Conservation (phyloP, 192 early-diverging fungal species). For the Kickxella alabastrina region DNA sequence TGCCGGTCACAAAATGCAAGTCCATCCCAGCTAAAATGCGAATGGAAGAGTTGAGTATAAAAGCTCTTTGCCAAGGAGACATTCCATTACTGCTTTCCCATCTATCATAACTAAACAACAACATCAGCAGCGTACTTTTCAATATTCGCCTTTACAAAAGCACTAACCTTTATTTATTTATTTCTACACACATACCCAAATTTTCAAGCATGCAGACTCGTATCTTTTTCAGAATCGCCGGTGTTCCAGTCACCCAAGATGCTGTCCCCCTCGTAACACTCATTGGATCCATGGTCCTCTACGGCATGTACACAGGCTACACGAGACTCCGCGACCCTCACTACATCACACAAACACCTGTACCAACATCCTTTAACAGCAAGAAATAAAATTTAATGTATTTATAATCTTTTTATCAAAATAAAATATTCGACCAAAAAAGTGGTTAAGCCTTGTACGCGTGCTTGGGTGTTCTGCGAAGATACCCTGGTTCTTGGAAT, state of each 20-base stretch:
- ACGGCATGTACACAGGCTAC: constrained; percentile 39
- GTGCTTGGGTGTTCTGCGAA: constrained; percentile 31
- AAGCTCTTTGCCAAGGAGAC: too few species aligned
- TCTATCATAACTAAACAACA: neutral
- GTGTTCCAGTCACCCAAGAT: constrained; percentile 41
- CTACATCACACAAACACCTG: constrained; percentile 17
- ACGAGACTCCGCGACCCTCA: constrained; percentile 39
- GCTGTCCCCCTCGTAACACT: constrained; percentile 23
- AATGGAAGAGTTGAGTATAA: too few species aligned
- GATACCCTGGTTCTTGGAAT: constrained; percentile 49
- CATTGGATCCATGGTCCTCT: constrained; percentile 15
- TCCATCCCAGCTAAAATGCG: too few species aligned
- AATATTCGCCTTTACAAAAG: too few species aligned
- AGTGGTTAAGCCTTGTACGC: constrained; percentile 33
- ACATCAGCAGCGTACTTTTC: too few species aligned
- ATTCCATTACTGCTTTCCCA: too few species aligned
- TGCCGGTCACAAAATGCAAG: too few species aligned
- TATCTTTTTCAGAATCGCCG: constrained; percentile 33
- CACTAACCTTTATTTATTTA: too few species aligned
- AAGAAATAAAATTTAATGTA: neutral
- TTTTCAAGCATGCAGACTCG: constrained; percentile 23
- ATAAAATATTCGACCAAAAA: neutral
- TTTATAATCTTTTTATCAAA: neutral
- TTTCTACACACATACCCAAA: neutral
- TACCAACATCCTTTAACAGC: neutral